Evolutionary conservation across 768 basidiomycete species (phyloP), one percentile per base, ranked within the genome.

Genomic region (Trametes cingulata): DNA sequence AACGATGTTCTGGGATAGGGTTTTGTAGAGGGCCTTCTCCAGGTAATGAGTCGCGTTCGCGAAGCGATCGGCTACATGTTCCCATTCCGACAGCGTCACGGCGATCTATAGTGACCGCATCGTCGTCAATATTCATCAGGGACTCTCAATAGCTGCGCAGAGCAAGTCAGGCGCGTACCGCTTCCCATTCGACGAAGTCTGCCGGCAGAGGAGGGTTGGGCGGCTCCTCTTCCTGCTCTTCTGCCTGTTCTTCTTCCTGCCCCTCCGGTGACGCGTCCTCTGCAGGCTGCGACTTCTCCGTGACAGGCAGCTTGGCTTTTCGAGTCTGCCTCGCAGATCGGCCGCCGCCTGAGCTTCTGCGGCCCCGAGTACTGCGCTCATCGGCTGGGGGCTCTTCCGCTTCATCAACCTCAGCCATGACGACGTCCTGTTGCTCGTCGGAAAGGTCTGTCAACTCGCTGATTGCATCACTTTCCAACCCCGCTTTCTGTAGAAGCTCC

Each of bases 121-220:
- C 51, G 51, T 17, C 40, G 48, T 50, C 27, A 37, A 35, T 17
- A 17, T n/a, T 25, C 14, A 22, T 39, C 9, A 45, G 40, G 24
- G 29, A 48, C n/a, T 27, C 14, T 36, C 24, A 10, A 59, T 35
- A 49, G 42, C 6, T 14, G 25, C 43, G 27, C 48, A 40, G 43
- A 25, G 39, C 35, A 45, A 25, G 7, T 35, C 19, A 40, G 52
- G 35, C 43, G 77, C 85, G 67, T 60, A 93, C 95, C 67, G 90
- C 90, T 77, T 96, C 92, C 95, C 95, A 98, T 73, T 96, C 94
- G 40, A 92, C 72, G 66, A 91, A 91, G 48, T 81, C 81, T 1
- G 77, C 76, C 5, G 80, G 81, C 20, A 74, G 54, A 9, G 63
- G 67, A n/a, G 66, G 68, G 13, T 36, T 53, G 60, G 41, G 37